Base-by-base conservation (phyloP, 257 asterid genomes). In the Schizonepeta tenuifolia region DNA sequence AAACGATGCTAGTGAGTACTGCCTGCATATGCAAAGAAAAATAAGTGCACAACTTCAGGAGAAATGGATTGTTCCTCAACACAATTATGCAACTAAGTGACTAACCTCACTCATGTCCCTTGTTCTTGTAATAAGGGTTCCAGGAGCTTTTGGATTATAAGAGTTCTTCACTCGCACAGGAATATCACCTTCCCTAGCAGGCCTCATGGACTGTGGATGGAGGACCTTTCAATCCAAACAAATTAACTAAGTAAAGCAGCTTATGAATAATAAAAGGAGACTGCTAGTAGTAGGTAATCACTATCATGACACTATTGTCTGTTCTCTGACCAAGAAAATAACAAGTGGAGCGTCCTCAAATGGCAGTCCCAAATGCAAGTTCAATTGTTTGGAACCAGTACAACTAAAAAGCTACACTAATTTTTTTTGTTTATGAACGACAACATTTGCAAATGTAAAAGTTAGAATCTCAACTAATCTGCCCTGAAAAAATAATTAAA, bases 121-220 rank as follows among this genome's bases (percentile, higher is more conserved):
- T 61, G 86, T 44, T 77, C 88, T 83, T 62, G 88, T 87, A 67
- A 92, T 92, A 59, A 90, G 88, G 68, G 97, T 92, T 70, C 98
- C 97, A 9, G 97, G 95, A 80, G 98, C 97, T 81, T 82, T 87
- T 9, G 98, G 90, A 79, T 92, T 92, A 61, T 90, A 92, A 0
- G 97, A 92, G 83, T 92, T 90, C 80, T 92, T 92, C 75, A 90
- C 97, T 78, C 98, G 86, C 53, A 92, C 98, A 15, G 98, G 97
- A 78, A 92, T 87, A 79, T 83, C 94, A 63, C 92, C 98, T 80
- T 92, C 98, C 78, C 96, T 90, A 54, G 97, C 98, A 70, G 98
- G 97, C 75, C 91, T 86, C 98, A 92, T 92, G 68, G 98, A 92
- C 86, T 87, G 97, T 64, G 98, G 98, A 83, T 92, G 98, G 72